phyloP scores from a whole-genome alignment of 345 rosid species.

The Syzygium aqueum region DNA sequence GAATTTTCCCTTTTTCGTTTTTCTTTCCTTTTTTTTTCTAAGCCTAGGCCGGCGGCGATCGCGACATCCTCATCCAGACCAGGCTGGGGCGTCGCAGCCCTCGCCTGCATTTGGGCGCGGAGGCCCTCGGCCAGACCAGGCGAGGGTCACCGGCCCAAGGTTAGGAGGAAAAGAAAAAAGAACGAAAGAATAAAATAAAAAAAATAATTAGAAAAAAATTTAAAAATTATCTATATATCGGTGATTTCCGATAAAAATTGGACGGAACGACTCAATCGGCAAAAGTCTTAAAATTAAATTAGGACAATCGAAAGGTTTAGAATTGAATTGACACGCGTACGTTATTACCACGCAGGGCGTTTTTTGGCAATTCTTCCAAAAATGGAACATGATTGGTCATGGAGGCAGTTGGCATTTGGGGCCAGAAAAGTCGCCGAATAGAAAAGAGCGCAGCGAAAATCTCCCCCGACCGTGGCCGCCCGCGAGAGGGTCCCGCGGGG shows the following conservation, averaged over 20 bases:
- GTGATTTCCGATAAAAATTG: too few relatives aligned
- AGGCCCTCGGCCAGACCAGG: not conserved
- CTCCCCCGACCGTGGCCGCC: not conserved
- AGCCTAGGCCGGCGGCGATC: not conserved
- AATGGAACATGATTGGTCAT: not conserved
- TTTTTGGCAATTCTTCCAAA: not conserved
- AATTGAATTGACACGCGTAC: fast-evolving
- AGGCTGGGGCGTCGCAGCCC: not conserved
- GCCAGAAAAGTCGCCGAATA: not conserved
- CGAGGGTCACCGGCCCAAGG: not conserved
- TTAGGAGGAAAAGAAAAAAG: too few relatives aligned
- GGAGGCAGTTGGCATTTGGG: not conserved
- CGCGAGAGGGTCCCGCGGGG: not conserved
- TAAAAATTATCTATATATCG: too few relatives aligned
- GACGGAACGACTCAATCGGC: too few relatives aligned
- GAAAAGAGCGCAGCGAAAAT: not conserved
- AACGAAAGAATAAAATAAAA: too few relatives aligned
- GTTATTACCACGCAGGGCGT: too few relatives aligned
- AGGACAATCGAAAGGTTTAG: fast-evolving
- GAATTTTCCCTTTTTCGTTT: too few relatives aligned
- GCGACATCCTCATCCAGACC: not conserved
- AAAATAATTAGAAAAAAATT: too few relatives aligned
- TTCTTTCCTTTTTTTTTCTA: not conserved
- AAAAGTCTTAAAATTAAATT: too few relatives aligned
- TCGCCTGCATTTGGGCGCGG: too few relatives aligned